A percentile compares a stretch with the other conserved stretches of the same genome.
Conservation (phyloP, 23 red algal genomes). For the Gracilaria domingensis region DNA sequence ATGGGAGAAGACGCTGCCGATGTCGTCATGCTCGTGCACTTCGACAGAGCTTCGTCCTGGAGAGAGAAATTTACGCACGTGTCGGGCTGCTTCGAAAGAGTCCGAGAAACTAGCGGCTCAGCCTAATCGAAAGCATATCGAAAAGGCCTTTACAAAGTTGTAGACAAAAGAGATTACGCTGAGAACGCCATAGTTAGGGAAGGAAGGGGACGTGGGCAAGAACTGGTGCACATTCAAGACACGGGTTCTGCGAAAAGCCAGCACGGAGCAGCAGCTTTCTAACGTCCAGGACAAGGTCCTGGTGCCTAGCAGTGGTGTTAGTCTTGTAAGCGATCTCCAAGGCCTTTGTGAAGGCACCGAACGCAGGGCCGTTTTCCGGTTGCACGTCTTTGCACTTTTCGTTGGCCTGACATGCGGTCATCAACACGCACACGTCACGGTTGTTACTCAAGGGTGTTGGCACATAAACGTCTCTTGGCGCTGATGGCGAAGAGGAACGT, state of each 20-base stretch:
- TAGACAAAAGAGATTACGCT: too few relatives aligned
- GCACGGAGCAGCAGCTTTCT: background rate
- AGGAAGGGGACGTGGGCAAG: background rate
- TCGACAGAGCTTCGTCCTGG: too few relatives aligned
- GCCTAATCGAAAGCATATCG: too few relatives aligned
- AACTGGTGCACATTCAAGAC: background rate
- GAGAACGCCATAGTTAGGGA: too few relatives aligned
- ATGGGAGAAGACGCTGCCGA: too few relatives aligned
- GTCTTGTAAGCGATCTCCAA: background rate
- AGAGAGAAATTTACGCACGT: too few relatives aligned
- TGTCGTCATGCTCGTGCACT: too few relatives aligned
- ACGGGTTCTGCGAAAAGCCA: constrained; percentile 28
- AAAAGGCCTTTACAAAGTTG: too few relatives aligned
- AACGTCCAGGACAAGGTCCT: background rate
- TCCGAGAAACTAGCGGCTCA: too few relatives aligned
- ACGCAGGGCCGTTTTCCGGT: background rate
- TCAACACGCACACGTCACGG: background rate
- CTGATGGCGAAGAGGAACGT: background rate
- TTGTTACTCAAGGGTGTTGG: background rate
- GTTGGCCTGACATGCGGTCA: constrained; percentile 12
- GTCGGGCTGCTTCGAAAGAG: too few relatives aligned
- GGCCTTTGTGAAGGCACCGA: constrained; percentile 10
- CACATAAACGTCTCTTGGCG: background rate
- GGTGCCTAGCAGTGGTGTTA: background rate
- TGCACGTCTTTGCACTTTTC: constrained; percentile 15